A percentile compares a stretch with the other conserved stretches of the same genome.
Conservation (phyloP, 73 alveolate species). For the Paraurostyla sp. region DNA sequence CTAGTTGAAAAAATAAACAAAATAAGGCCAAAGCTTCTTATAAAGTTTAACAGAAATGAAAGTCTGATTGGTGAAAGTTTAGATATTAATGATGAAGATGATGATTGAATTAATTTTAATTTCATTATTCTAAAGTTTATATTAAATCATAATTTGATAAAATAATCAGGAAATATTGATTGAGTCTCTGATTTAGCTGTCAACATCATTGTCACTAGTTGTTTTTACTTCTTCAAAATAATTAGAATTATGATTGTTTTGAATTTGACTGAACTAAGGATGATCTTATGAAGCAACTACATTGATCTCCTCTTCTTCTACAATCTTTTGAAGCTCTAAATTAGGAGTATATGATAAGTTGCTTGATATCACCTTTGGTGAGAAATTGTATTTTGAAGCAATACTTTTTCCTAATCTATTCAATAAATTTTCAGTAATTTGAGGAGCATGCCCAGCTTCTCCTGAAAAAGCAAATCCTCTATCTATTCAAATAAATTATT, state of each 20-base stretch:
- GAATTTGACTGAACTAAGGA: background rate
- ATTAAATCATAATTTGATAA: background rate
- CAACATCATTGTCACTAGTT: background rate
- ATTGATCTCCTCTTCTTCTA: conserved; percentile 1
- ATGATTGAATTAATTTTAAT: background rate
- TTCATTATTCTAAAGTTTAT: background rate
- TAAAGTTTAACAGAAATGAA: conserved; percentile 38
- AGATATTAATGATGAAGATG: conserved; percentile 48
- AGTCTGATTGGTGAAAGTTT: conserved; percentile 56
- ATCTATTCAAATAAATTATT: background rate
- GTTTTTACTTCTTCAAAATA: background rate
- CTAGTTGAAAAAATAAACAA: conserved; percentile 44
- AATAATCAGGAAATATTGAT: background rate
- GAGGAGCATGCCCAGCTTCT: conserved; percentile 71
- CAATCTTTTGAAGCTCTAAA: background rate
- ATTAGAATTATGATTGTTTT: background rate
- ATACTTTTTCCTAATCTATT: background rate
- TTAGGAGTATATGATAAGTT: background rate
- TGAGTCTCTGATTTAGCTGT: background rate
- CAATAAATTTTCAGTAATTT: conserved; percentile 53
- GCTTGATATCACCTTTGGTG: background rate
- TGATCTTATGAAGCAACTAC: background rate
- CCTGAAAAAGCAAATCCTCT: conserved; percentile 72
- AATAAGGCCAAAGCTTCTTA: conserved; percentile 14
- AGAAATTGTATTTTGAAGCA: background rate